Conservation (phyloP, 305 asterid genomes). For the Fraxinus baroniana region DNA sequence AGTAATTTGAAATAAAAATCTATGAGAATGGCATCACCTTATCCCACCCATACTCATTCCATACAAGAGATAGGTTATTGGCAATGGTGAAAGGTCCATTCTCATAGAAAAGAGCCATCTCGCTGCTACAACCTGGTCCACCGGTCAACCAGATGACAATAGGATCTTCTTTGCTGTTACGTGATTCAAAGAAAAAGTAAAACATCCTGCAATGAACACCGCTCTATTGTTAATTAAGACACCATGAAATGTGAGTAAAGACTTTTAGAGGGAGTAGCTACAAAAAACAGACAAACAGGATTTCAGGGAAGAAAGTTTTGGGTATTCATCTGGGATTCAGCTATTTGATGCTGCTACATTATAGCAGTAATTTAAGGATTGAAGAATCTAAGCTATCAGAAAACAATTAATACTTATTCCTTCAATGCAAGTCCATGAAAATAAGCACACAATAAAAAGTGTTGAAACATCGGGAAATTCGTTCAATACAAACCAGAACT, state of each 20-base stretch:
- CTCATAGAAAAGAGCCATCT: constrained; percentile 95
- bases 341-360: neutral
- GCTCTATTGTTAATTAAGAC: constrained; percentile 21
- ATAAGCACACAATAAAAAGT: neutral
- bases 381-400: neutral
- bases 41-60: constrained; percentile 95
- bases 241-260: neutral
- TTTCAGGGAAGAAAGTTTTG: neutral
- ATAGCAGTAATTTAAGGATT: neutral
- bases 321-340: neutral
- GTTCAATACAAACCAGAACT: neutral
- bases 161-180: constrained; percentile 71
- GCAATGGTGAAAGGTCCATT: constrained; percentile 86
- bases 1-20: constrained; percentile 1
- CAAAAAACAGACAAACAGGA: neutral
- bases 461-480: neutral
- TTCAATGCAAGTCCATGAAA: neutral
- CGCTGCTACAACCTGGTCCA: constrained; percentile 99
- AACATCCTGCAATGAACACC: constrained; percentile 66
- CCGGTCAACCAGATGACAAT: constrained; percentile 98
- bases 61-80: constrained; percentile 64
- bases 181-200: constrained; percentile 91
- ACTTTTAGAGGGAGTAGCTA: neutral
- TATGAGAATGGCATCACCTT: constrained; percentile 48
- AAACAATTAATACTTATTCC: neutral